Percentiles rank a stretch among this genome's conserved stretches.
Evolutionary conservation across 192 early-diverging fungal species (phyloP).

Genomic region (Helicostylum pulchrum): DNA sequence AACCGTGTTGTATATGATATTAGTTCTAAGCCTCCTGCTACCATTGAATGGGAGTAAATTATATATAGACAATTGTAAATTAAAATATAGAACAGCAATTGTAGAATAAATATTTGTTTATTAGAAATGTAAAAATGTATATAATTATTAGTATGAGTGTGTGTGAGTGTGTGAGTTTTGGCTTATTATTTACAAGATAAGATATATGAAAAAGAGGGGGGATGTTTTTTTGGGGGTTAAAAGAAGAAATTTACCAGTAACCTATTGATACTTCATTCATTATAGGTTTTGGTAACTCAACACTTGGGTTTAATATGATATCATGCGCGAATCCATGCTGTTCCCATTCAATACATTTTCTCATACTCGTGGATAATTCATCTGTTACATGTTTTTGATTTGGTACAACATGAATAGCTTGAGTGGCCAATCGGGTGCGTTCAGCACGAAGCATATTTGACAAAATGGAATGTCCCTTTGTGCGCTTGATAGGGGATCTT

Average conservation of each 20-base stretch:
- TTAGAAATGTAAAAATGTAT: background rate
- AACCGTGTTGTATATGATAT: slow-evolving; percentile 98
- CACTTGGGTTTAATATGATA: too few species aligned
- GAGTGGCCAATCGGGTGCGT: background rate
- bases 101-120: background rate
- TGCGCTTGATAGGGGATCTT: background rate
- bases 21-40: slow-evolving; percentile 96
- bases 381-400: background rate
- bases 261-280: too few species aligned
- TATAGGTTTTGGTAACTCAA: too few species aligned
- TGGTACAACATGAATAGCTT: background rate
- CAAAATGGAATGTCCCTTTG: background rate
- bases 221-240: background rate
- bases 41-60: slow-evolving; percentile 95
- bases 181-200: background rate
- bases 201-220: background rate
- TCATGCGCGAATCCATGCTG: background rate
- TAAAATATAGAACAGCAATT: background rate
- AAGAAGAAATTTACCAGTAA: too few species aligned
- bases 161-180: background rate
- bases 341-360: background rate
- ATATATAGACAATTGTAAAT: background rate
- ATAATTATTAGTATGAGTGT: background rate
- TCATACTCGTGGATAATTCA: background rate
- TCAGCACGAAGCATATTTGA: slow-evolving; percentile 1